Evolutionary conservation across 495 filamentous ascomycete genomes (phyloP).

Genomic region (Aspergillus ostianus): DNA sequence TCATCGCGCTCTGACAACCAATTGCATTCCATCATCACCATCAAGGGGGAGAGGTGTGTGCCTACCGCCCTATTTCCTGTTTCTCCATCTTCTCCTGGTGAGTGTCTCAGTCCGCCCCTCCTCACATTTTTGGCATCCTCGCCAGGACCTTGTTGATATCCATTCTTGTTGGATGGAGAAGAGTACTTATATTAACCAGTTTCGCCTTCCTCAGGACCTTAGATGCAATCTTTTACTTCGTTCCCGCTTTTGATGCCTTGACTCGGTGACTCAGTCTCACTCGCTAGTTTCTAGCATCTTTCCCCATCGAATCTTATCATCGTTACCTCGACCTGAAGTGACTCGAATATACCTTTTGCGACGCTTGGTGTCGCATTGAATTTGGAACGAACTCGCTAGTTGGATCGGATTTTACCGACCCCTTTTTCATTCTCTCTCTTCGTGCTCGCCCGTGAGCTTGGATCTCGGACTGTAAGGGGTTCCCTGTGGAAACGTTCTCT

Average conservation of each 20-base stretch:
- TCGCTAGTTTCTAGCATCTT: background rate
- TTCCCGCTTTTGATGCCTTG: slow-evolving; percentile 1
- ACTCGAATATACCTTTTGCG: background rate
- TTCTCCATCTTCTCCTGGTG: background rate
- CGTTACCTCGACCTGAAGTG: background rate
- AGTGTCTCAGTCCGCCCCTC: slow-evolving; percentile 5
- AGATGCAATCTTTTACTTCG: background rate
- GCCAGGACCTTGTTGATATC: background rate
- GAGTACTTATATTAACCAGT: background rate
- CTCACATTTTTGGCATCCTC: background rate
- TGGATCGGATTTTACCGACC: background rate
- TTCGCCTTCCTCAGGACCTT: background rate
- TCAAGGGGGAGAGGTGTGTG: slow-evolving; percentile 4
- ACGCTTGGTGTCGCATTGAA: background rate
- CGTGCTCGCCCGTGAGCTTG: background rate
- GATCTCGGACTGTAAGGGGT: slow-evolving; percentile 23
- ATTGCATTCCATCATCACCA: background rate
- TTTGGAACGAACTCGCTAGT: background rate
- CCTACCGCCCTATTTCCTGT: background rate
- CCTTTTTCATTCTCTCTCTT: background rate
- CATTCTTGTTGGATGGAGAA: background rate
- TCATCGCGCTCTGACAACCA: slow-evolving; percentile 4
- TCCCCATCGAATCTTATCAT: background rate
- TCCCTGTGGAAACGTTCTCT: slow-evolving; percentile 13
- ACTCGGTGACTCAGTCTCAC: background rate